Percentiles rank a stretch among this genome's conserved stretches.
These are phyloP conservation scores for Russula sp. DNA, from an alignment of 768 basidiomycete species.

Conservation along the genomic window DNA sequence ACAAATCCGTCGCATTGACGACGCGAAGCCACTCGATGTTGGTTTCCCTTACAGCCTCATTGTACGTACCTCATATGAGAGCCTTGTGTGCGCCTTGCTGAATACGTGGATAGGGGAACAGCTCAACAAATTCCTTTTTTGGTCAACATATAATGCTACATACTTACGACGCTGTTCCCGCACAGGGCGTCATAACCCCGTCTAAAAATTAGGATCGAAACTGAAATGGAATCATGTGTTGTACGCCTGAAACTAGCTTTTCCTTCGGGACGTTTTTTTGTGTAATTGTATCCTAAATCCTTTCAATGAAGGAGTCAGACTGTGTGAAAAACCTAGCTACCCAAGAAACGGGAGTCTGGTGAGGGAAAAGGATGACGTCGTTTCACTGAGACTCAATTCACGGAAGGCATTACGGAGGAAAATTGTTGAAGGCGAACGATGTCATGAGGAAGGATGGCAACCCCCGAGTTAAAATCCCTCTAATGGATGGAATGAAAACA, in stretches of 20 bases:
- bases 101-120: slow-evolving; percentile 1
- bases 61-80: slow-evolving; percentile 32
- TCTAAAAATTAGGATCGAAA: neutral
- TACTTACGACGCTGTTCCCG: neutral
- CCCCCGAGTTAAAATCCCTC: too few relatives aligned
- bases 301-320: too few relatives aligned
- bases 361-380: neutral
- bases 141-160: neutral
- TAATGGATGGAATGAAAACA: too few relatives aligned
- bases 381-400: neutral
- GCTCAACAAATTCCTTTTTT: neutral
- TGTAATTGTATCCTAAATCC: too few relatives aligned
- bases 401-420: neutral
- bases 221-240: neutral
- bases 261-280: too few relatives aligned
- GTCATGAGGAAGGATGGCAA: too few relatives aligned
- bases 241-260: too few relatives aligned
- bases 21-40: slow-evolving; percentile 42
- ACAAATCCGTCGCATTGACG: slow-evolving; percentile 48
- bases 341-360: neutral
- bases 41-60: slow-evolving; percentile 46
- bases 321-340: neutral
- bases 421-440: neutral
- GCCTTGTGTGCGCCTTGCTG: neutral
- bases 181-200: slow-evolving; percentile 8